Evolutionary conservation across 192 early-diverging fungal species (phyloP).

Genomic region (Polychytrium aggregatum): DNA sequence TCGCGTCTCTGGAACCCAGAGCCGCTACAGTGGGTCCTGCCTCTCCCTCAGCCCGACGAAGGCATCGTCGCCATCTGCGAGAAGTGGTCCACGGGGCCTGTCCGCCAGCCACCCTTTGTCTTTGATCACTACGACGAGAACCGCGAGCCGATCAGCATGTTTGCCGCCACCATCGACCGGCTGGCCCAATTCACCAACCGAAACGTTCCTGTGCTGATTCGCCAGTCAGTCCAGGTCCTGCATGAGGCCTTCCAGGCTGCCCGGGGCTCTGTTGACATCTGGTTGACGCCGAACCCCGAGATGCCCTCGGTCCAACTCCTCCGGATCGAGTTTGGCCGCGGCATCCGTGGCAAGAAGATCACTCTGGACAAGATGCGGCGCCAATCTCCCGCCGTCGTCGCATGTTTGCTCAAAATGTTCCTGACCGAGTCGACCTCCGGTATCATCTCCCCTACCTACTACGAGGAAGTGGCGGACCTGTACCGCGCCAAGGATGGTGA

Average conservation of each 20-base stretch:
- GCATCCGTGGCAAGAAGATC: background rate
- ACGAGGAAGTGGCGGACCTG: slow-evolving; percentile 18
- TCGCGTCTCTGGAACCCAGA: too few species aligned
- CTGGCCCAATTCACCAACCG: slow-evolving; percentile 7
- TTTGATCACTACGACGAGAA: slow-evolving; percentile 7
- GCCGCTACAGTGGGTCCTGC: too few species aligned
- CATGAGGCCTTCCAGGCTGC: slow-evolving; percentile 10
- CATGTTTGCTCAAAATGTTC: slow-evolving; percentile 21
- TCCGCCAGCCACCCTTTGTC: slow-evolving; percentile 12
- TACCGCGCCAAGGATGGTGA: slow-evolving; percentile 24
- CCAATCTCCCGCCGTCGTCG: slow-evolving; percentile 14
- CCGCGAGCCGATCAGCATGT: slow-evolving; percentile 12
- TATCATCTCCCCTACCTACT: slow-evolving; percentile 12
- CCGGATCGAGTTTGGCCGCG: slow-evolving; percentile 14
- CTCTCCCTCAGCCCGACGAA: slow-evolving; percentile 7
- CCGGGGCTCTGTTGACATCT: slow-evolving; percentile 15
- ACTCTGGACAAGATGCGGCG: slow-evolving; percentile 8
- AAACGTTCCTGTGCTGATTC: slow-evolving; percentile 15
- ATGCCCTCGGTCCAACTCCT: slow-evolving; percentile 25
- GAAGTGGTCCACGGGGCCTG: slow-evolving; percentile 16
- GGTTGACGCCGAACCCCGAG: slow-evolving; percentile 19
- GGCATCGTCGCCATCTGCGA: slow-evolving; percentile 11
- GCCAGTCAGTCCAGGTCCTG: slow-evolving; percentile 13
- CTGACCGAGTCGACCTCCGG: slow-evolving; percentile 17
- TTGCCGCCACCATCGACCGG: slow-evolving; percentile 20